Base-by-base conservation (phyloP, 2,329 filamentous ascomycete genomes). In the Colletotrichum gloeosporioides region DNA sequence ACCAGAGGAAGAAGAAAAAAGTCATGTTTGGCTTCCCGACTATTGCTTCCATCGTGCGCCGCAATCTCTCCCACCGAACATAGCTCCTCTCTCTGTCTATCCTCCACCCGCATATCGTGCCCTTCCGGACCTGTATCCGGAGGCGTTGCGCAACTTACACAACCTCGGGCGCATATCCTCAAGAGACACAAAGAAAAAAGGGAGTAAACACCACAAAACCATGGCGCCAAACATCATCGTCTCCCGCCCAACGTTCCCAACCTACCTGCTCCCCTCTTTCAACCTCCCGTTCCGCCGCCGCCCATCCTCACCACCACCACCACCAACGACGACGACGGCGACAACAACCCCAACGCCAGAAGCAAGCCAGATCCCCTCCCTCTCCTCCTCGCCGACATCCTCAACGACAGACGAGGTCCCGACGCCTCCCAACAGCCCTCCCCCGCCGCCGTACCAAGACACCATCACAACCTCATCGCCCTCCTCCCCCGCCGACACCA, bases 211-310 rank as follows among this genome's bases (percentile, higher is more conserved):
- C 22, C 9, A n/a, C 7, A 29, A 16, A 49, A 44, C 5, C 29
- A 66, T 77, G 76, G 74, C 76, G 66, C 76, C 76, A 22, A 76
- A 70, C 32, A 87, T 87, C 78, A 82, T 86, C 77, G 85, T 85
- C 61, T 87, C 85, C 25, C 83, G 82, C 72, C 88, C 86, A 31
- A 82, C 85, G 32, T 91, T 91, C 79, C 86, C 90, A 13, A 85
- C 81, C 77, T 92, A 89, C 80, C 84, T 92, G 31, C 85, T 92
- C 27, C 89, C 90, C 13, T 88, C 85, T 80, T 83, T 91, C 78
- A 84, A 83, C 62, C 85, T 90, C 59, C 85, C 88, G n/a, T 87
- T 90, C 77, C 85, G 84, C 57, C 86, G 86, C 67, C 86, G 84
- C 55, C 83, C 84, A 12, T 80, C 83, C 15, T 82, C 82, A n/a